A percentile compares a stretch with the other conserved stretches of the same genome.
phyloP scores from a whole-genome alignment of 1,284 basidiomycete species.

The Meripilus lineatus region DNA sequence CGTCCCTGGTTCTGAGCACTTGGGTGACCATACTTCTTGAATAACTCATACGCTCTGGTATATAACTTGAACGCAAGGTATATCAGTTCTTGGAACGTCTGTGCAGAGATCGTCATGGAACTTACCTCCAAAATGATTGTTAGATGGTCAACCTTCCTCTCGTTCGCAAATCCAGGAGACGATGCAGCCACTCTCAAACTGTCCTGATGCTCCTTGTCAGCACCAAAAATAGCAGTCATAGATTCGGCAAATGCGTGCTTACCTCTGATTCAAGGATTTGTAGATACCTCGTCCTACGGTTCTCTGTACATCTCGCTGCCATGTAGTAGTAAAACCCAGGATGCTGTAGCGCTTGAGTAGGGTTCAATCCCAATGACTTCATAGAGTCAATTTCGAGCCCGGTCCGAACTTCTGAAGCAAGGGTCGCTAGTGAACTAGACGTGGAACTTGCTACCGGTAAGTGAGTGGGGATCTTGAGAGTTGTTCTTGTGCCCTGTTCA shows the following conservation, averaged over 20 bases:
- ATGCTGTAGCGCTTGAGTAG: constrained; percentile 74
- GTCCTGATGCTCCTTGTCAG: no score
- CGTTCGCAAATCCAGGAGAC: constrained; percentile 71
- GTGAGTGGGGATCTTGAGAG: constrained; percentile 62
- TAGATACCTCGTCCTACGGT: constrained; percentile 64
- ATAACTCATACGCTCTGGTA: constrained; percentile 85
- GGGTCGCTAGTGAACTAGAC: constrained; percentile 23
- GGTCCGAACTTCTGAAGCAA: constrained; percentile 26
- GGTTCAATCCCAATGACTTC: constrained; percentile 60
- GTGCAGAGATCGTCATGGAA: no score
- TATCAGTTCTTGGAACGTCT: constrained; percentile 2
- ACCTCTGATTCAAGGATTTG: constrained; percentile 58
- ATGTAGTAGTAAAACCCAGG: constrained; percentile 90
- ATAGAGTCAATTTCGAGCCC: constrained; percentile 46
- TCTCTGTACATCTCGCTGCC: constrained; percentile 79
- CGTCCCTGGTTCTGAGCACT: constrained; percentile 53
- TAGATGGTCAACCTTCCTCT: constrained; percentile 86
- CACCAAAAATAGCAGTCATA: no score
- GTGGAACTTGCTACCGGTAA: constrained; percentile 23
- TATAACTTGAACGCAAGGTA: constrained; percentile 70
- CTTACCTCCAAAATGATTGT: constrained; percentile 76
- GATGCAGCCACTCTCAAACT: constrained; percentile 22
- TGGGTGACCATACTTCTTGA: constrained; percentile 66
- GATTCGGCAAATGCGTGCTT: constrained; percentile 19
- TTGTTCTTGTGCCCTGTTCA: constrained; percentile 71